Evolutionary conservation across 2,329 filamentous ascomycete genomes (phyloP).

Genomic region (Calonectria naviculata): DNA sequence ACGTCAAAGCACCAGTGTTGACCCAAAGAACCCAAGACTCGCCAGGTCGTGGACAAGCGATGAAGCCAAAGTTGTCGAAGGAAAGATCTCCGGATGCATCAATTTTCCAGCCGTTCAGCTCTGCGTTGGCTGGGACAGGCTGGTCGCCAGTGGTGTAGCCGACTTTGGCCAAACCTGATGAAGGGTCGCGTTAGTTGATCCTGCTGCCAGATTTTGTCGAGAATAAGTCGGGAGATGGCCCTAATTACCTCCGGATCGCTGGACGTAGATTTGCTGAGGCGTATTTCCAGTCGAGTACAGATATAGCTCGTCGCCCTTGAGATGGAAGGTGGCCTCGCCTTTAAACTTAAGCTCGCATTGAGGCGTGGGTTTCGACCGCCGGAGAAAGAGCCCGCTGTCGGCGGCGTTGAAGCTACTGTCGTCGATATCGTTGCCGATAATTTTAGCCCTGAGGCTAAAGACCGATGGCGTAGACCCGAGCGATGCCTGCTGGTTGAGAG

Average conservation of each 20-base stretch:
- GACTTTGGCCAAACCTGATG: neutral
- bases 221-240: neutral
- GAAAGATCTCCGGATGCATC: neutral
- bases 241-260: neutral
- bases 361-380: neutral
- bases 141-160: neutral
- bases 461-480: neutral
- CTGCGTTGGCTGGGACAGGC: neutral
- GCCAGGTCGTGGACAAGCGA: neutral
- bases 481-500: neutral
- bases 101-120: neutral
- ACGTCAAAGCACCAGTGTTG: neutral
- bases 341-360: neutral
- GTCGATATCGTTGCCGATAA: neutral
- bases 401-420: neutral
- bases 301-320: neutral
- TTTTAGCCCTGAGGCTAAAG: neutral
- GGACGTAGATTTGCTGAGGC: neutral
- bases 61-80: neutral
- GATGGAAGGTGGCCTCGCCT: neutral
- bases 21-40: neutral
- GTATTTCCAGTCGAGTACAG: neutral
- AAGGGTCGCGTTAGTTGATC: neutral
- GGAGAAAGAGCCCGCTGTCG: neutral
- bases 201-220: neutral